Conservation (phyloP, 768 basidiomycete species). For the Naganishia onofrii region DNA sequence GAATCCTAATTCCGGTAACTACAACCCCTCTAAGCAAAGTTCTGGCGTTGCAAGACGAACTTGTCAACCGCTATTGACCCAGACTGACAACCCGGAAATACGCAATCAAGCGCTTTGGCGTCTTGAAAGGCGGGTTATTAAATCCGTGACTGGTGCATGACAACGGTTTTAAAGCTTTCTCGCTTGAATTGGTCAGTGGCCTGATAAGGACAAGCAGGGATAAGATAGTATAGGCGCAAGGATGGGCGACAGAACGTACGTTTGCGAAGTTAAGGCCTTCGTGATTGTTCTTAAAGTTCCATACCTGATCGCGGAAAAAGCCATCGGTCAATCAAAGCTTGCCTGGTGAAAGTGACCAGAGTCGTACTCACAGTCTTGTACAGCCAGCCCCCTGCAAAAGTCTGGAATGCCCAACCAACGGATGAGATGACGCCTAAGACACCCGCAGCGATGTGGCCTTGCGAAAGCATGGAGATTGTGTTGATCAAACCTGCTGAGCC, state of each 20-base stretch:
- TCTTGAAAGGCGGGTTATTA: neutral
- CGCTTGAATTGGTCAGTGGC: slow-evolving; percentile 36
- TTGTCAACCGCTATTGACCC: too few species aligned
- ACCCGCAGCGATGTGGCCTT: slow-evolving; percentile 71
- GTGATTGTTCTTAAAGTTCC: slow-evolving; percentile 52
- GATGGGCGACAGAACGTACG: slow-evolving; percentile 30
- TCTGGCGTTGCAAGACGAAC: too few species aligned
- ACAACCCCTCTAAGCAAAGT: too few species aligned
- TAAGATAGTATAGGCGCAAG: too few species aligned
- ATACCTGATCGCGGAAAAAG: slow-evolving; percentile 34
- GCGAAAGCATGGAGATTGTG: slow-evolving; percentile 75
- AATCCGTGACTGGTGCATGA: slow-evolving; percentile 35
- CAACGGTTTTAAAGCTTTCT: slow-evolving; percentile 36
- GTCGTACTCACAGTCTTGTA: slow-evolving; percentile 38
- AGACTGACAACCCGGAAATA: too few species aligned
- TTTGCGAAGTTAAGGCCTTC: slow-evolving; percentile 46
- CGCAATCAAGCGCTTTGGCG: neutral
- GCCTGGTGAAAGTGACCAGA: neutral
- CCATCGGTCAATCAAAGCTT: neutral
- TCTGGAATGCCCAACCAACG: slow-evolving; percentile 83
- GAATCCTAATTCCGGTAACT: too few species aligned
- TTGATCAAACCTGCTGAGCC: slow-evolving; percentile 94
- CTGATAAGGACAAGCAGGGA: neutral
- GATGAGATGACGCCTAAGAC: slow-evolving; percentile 77
- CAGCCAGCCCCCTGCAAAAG: slow-evolving; percentile 45